Conservation (phyloP, 345 rosid genomes). For the Boechera stricta region DNA sequence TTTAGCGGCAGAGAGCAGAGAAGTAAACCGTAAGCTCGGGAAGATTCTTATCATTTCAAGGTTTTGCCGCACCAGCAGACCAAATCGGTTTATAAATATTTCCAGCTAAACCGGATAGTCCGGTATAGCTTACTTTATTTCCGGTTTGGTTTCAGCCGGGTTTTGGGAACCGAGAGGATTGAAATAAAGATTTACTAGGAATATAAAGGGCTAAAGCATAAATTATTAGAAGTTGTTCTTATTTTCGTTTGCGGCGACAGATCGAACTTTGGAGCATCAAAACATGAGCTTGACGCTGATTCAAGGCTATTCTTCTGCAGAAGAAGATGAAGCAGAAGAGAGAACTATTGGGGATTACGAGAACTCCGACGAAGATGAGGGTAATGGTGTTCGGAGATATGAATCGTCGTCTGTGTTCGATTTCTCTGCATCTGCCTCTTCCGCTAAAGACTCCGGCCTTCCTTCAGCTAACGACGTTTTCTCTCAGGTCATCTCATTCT, state of each 20-base stretch:
- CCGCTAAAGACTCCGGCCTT: slow-evolving; percentile 57
- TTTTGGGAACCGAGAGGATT: neutral
- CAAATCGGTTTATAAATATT: slow-evolving; percentile 38
- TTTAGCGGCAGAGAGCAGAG: slow-evolving; percentile 38
- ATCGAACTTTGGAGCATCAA: slow-evolving; percentile 27
- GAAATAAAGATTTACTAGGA: neutral
- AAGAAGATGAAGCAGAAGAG: slow-evolving; percentile 65
- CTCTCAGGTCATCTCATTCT: slow-evolving; percentile 61
- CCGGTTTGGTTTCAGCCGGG: slow-evolving; percentile 26
- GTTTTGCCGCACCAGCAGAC: slow-evolving; percentile 30
- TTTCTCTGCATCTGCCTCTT: slow-evolving; percentile 45
- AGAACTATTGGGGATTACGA: slow-evolving; percentile 40
- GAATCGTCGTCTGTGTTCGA: slow-evolving; percentile 56
- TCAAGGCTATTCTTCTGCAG: slow-evolving; percentile 87
- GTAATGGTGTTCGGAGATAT: slow-evolving; percentile 36
- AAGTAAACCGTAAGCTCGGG: slow-evolving; percentile 33
- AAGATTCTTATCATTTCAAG: slow-evolving; percentile 46
- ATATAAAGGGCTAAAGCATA: slow-evolving; percentile 21
- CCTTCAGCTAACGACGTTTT: slow-evolving; percentile 89
- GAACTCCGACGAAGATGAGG: slow-evolving; percentile 52
- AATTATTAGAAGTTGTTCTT: slow-evolving; percentile 26
- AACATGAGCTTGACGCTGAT: slow-evolving; percentile 77
- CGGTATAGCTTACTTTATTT: neutral
- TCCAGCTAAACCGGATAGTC: slow-evolving; percentile 23
- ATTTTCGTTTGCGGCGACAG: slow-evolving; percentile 25